Conservation (phyloP, 73 alveolate species). For the Diophrys appendiculata region DNA sequence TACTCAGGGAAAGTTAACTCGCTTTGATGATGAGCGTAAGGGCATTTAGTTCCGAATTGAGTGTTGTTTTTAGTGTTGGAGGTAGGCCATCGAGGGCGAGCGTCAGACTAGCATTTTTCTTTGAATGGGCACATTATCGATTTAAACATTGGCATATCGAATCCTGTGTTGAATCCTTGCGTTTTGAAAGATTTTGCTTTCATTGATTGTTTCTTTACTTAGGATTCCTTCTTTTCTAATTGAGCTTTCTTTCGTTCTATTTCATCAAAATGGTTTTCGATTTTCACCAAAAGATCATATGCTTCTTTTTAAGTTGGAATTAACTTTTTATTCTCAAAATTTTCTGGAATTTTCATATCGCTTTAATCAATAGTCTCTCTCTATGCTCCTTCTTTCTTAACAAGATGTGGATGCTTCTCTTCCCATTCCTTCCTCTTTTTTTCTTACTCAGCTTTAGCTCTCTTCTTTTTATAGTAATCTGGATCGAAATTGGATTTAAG, state of each 20-base stretch:
- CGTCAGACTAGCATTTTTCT: constrained; percentile 69
- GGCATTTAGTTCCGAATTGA: constrained; percentile 65
- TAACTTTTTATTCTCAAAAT: constrained; percentile 42
- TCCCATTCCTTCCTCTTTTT: constrained; percentile 8
- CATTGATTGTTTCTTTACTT: neutral
- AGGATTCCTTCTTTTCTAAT: neutral
- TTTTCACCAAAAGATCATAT: constrained; percentile 16
- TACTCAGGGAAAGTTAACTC: constrained; percentile 63
- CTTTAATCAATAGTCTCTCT: constrained; percentile 12
- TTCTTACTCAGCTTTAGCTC: neutral
- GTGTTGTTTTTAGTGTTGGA: constrained; percentile 35
- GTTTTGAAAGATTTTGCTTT: neutral
- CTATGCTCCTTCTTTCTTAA: neutral
- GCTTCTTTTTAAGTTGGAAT: constrained; percentile 27
- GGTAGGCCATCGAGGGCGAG: constrained; percentile 67
- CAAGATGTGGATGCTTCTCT: constrained; percentile 1
- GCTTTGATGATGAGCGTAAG: constrained; percentile 72
- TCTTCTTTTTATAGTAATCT: constrained; percentile 17
- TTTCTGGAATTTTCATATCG: constrained; percentile 19
- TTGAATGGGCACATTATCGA: constrained; percentile 80
- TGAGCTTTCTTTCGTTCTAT: neutral
- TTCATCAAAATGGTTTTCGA: constrained; percentile 3
- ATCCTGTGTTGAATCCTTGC: neutral
- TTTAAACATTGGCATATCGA: constrained; percentile 16
- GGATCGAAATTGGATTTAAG: constrained; percentile 54